Evolutionary conservation across 495 filamentous ascomycete genomes (phyloP).

Genomic region (Neurospora tetraspora): DNA sequence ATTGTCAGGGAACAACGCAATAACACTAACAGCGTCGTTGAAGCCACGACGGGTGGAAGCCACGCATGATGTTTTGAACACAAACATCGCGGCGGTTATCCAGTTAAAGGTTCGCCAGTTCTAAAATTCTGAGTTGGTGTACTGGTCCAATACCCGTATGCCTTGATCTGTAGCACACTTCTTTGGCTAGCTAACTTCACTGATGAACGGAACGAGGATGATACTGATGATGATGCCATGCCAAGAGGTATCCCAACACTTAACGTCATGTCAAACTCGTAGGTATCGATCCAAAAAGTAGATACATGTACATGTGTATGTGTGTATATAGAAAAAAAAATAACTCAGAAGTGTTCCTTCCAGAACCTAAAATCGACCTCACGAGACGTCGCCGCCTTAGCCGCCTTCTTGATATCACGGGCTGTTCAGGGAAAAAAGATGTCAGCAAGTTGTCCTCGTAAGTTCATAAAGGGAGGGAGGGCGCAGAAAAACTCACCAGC

Average conservation of each 20-base stretch:
- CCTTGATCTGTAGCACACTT: too few species aligned
- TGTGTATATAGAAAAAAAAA: not conserved
- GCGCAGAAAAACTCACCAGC: constrained; percentile 29
- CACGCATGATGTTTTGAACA: not conserved
- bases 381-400: constrained; percentile 53
- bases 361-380: constrained; percentile 95
- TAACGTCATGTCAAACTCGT: too few species aligned
- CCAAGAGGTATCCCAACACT: not conserved
- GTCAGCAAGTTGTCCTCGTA: constrained; percentile 17
- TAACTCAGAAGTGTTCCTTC: constrained; percentile 76
- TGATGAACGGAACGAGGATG: too few species aligned
- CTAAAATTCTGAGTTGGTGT: too few species aligned
- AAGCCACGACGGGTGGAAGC: not conserved
- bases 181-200: too few species aligned
- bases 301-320: not conserved
- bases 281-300: not conserved
- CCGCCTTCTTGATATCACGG: constrained; percentile 74
- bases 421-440: constrained; percentile 44
- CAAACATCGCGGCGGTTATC: not conserved
- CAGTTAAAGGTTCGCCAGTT: not conserved
- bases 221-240: not conserved
- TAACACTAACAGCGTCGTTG: not conserved
- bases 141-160: too few species aligned
- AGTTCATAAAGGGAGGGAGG: not conserved
- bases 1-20: not conserved